Evolutionary conservation across 1,139 yeast genomes (phyloP).

Genomic region (Yamadazyma dendronema): DNA sequence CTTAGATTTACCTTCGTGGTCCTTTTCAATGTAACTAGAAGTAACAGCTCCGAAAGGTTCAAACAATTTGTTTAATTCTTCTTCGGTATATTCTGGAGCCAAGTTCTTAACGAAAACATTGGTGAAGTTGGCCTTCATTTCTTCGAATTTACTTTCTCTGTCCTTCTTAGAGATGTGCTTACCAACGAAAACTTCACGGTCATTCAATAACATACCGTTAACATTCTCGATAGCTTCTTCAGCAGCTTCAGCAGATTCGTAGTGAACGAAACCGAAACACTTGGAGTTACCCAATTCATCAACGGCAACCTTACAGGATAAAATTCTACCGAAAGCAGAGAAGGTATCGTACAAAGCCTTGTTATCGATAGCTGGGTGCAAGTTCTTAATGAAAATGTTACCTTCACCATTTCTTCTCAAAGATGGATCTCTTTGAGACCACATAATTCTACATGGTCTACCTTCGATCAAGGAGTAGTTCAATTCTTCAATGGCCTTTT

Average conservation of each 20-base stretch:
- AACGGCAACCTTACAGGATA: conserved; percentile 96
- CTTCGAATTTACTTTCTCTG: conserved; percentile 93
- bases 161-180: conserved; percentile 92
- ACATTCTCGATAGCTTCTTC: conserved; percentile 94
- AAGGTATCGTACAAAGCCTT: conserved; percentile 98
- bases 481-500: conserved; percentile 91
- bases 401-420: conserved; percentile 95
- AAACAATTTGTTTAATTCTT: conserved; percentile 73
- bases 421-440: conserved; percentile 99
- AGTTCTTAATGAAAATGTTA: conserved; percentile 96
- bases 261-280: conserved; percentile 98
- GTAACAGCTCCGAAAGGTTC: conserved; percentile 76
- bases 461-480: conserved; percentile 95
- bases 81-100: conserved; percentile 66
- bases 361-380: conserved; percentile 98
- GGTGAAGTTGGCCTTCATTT: conserved; percentile 90
- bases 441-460: conserved; percentile 98
- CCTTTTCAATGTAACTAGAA: conserved; percentile 79
- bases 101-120: conserved; percentile 94
- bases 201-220: conserved; percentile 98
- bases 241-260: conserved; percentile 92
- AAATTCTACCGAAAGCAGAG: conserved; percentile 92
- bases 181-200: conserved; percentile 94
- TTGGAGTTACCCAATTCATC: conserved; percentile 90
- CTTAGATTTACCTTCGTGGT: conserved; percentile 84